Percentiles rank a stretch among this genome's conserved stretches.
Evolutionary conservation across 345 rosid species (phyloP).

Genomic region (Hibiscus tridactylites): DNA sequence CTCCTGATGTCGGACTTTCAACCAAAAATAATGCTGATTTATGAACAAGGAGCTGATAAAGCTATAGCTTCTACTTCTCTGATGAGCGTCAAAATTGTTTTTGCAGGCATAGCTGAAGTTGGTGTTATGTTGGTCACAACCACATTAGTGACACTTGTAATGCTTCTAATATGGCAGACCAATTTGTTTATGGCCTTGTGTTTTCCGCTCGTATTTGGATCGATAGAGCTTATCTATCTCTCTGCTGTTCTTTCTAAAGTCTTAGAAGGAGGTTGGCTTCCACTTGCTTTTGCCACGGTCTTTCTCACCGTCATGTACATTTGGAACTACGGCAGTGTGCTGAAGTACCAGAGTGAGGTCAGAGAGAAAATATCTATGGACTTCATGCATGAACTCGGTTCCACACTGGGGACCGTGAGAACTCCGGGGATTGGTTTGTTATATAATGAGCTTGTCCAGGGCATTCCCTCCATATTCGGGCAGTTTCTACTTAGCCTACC

Average conservation of each 20-base stretch:
- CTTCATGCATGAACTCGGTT: conserved; percentile 75
- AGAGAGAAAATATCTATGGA: conserved; percentile 86
- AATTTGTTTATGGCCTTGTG: conserved; percentile 67
- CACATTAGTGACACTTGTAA: conserved; percentile 73
- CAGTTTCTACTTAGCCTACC: conserved; percentile 83
- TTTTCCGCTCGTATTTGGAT: conserved; percentile 80
- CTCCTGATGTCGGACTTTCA: not conserved
- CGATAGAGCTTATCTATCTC: conserved; percentile 66
- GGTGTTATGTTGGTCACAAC: conserved; percentile 96
- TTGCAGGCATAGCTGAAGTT: conserved; percentile 92
- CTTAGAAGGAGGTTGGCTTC: conserved; percentile 88
- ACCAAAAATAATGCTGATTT: not conserved
- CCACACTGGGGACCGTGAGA: conserved; percentile 74
- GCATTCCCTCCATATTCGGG: conserved; percentile 81
- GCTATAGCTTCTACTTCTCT: conserved; percentile 1
- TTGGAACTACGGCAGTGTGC: conserved; percentile 93
- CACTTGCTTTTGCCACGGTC: conserved; percentile 62
- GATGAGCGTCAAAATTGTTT: conserved; percentile 5
- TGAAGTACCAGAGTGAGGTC: conserved; percentile 90
- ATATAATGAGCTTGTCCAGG: conserved; percentile 86
- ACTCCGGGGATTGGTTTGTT: conserved; percentile 82
- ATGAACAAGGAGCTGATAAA: not conserved
- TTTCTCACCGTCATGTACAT: conserved; percentile 79
- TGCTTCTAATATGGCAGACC: conserved; percentile 94
- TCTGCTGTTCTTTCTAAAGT: conserved; percentile 77